Evolutionary conservation across 768 basidiomycete genomes (phyloP), one percentile per base, ranked within the genome.

Genomic region (Rhodotorula taiwanensis): DNA sequence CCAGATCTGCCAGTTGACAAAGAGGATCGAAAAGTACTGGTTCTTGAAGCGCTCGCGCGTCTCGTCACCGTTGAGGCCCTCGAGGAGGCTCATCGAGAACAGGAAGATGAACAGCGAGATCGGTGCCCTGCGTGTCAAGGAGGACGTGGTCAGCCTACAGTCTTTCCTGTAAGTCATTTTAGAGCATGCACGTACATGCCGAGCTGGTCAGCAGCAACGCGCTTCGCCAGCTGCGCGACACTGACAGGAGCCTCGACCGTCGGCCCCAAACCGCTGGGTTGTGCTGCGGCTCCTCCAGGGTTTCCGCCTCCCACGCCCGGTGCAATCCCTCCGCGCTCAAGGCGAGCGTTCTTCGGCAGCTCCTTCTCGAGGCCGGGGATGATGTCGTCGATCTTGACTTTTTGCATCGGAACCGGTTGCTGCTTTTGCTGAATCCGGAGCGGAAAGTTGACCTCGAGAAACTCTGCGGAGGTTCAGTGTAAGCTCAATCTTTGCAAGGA

Each of bases 1-100:
- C 68, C 68, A 70, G 8, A 70, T 62, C 64, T 65, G 60, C 69
- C 69, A 70, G 61, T 70, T 70, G 31, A 64, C 69, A 13, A 52
- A n/a, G 1, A 70, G 48, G 43, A 70, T 70, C 2, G 69, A 42
- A 41, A 52, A 58, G 48, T 60, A 70, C 34, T 63, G 52, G 41
- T 49, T 31, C 41, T 39, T 39, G 52, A 70, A 55, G 51, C 62
- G 62, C 18, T 66, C 51, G 34, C n/a, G 31, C 6, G 50, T 60
- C 28, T 63, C 58, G 1, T 66, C 69, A 4, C 25, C 47, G 25
- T 66, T 39, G 23, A 70, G 55, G 8, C 69, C 69, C 41, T 70
- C 69, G 27, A 70, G 55, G 4, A 70, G 31, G 14, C 50, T 36
- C 64, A 70, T 70, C 18, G 64, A 66, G 33, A 70, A 56, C 34